These are phyloP conservation scores for Chlorophyllum brunneum DNA, from an alignment of 768 basidiomycete species.

Conservation along the genomic window DNA sequence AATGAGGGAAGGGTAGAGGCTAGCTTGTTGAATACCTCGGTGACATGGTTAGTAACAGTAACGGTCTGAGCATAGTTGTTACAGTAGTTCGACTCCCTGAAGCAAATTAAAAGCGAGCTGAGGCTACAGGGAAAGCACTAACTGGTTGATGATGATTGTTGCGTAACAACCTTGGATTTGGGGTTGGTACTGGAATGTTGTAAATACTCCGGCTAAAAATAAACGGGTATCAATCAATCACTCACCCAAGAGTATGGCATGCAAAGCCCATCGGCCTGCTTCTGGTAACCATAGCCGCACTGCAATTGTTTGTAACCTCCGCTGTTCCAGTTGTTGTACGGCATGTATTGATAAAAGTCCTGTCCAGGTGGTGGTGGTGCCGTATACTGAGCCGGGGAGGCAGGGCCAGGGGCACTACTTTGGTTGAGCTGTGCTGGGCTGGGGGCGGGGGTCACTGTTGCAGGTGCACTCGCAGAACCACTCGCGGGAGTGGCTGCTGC, in stretches of 20 bases:
- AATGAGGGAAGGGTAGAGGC: not conserved
- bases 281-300: slow-evolving; percentile 70
- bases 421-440: too few species aligned
- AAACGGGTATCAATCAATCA: slow-evolving; percentile 5
- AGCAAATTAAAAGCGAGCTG: slow-evolving; percentile 10
- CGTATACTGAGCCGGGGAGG: slow-evolving; percentile 29
- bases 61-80: slow-evolving; percentile 19
- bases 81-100: slow-evolving; percentile 15
- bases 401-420: slow-evolving; percentile 24
- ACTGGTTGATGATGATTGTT: slow-evolving; percentile 55
- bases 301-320: slow-evolving; percentile 65
- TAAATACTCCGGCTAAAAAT: slow-evolving; percentile 4
- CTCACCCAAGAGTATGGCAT: slow-evolving; percentile 55
- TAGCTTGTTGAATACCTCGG: slow-evolving; percentile 27
- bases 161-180: slow-evolving; percentile 55
- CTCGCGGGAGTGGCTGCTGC: slow-evolving; percentile 18
- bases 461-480: slow-evolving; percentile 20
- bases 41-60: slow-evolving; percentile 29
- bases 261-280: slow-evolving; percentile 54
- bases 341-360: slow-evolving; percentile 47
- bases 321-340: slow-evolving; percentile 53
- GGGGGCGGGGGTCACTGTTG: slow-evolving; percentile 19
- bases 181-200: slow-evolving; percentile 29
- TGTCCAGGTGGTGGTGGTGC: slow-evolving; percentile 28
- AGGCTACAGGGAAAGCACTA: slow-evolving; percentile 14